Evolutionary conservation across 1,139 yeast species (phyloP).

Genomic region (Lodderomyces pseudojiufengensis): DNA sequence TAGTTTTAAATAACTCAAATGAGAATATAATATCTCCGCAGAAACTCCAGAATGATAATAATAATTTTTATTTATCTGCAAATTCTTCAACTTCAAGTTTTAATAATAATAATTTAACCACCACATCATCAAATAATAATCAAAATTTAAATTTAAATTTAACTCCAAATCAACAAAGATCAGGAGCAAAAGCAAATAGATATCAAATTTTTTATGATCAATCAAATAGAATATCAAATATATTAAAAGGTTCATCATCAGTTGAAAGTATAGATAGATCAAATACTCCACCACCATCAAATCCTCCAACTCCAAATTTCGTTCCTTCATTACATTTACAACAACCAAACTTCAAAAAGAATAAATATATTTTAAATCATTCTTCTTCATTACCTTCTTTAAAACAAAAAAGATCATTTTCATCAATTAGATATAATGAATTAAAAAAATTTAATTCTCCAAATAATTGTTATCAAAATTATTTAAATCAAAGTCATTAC

Average conservation of each 20-base stretch:
- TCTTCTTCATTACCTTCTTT: constrained; percentile 40
- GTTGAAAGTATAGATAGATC: constrained; percentile 37
- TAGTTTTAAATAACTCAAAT: constrained; percentile 19
- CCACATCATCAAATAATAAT: too few species aligned
- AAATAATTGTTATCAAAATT: not conserved
- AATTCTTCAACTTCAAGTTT: constrained; percentile 37
- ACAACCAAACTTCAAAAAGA: constrained; percentile 3
- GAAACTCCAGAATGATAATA: too few species aligned
- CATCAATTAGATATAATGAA: constrained; percentile 5
- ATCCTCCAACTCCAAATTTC: too few species aligned
- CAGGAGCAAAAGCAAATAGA: constrained; percentile 48
- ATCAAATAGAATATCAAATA: constrained; percentile 43
- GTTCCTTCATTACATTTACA: constrained; percentile 1
- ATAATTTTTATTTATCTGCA: constrained; percentile 26
- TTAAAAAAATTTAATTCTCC: constrained; percentile 8
- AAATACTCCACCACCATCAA: constrained; percentile 14
- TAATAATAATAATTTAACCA: constrained; percentile 13
- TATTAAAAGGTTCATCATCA: constrained; percentile 37
- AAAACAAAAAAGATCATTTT: constrained; percentile 15
- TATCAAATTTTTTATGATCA: constrained; percentile 52
- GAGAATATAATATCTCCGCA: constrained; percentile 14
- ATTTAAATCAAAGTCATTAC: too few species aligned
- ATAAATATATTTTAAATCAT: constrained; percentile 35
- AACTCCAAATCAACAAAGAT: constrained; percentile 24
- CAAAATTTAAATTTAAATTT: constrained; percentile 7